Evolutionary conservation across 1,284 basidiomycete genomes (phyloP).

Genomic region (Leccinum pachyderme): DNA sequence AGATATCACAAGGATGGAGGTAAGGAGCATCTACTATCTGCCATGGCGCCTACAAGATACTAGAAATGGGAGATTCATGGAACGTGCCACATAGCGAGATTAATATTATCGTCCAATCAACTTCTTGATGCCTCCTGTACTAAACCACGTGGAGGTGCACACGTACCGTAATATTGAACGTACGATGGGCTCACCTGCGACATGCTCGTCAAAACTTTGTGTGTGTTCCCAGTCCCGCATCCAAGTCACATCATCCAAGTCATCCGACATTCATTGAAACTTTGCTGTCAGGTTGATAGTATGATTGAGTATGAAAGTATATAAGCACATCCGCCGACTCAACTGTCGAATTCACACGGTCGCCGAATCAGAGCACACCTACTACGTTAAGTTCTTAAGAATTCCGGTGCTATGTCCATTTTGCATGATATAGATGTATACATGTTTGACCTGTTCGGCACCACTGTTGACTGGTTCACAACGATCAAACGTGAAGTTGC

Average conservation of each 20-base stretch:
- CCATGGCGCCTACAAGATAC: neutral
- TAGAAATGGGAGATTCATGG: neutral
- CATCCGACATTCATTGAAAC: too few relatives aligned
- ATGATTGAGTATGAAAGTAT: too few relatives aligned
- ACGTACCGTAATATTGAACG: too few relatives aligned
- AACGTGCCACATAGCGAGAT: neutral
- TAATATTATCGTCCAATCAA: neutral
- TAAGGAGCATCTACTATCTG: neutral
- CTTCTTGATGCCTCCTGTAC: neutral
- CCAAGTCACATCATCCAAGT: too few relatives aligned
- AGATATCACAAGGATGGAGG: neutral
- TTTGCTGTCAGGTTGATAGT: too few relatives aligned
- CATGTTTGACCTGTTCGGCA: slow-evolving; percentile 66
- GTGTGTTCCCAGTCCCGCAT: too few relatives aligned
- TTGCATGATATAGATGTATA: slow-evolving; percentile 46
- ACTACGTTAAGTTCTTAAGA: neutral
- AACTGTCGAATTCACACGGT: too few relatives aligned
- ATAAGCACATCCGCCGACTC: too few relatives aligned
- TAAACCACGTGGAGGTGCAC: too few relatives aligned
- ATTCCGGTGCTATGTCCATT: neutral
- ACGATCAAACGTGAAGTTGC: slow-evolving; percentile 46
- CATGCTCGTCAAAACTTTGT: too few relatives aligned
- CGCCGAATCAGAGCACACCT: too few relatives aligned
- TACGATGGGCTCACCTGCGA: too few relatives aligned
- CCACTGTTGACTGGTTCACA: slow-evolving; percentile 59